These are phyloP conservation scores for Fusarium foetens DNA, from an alignment of 2,329 filamentous ascomycete genomes.

Conservation along the genomic window DNA sequence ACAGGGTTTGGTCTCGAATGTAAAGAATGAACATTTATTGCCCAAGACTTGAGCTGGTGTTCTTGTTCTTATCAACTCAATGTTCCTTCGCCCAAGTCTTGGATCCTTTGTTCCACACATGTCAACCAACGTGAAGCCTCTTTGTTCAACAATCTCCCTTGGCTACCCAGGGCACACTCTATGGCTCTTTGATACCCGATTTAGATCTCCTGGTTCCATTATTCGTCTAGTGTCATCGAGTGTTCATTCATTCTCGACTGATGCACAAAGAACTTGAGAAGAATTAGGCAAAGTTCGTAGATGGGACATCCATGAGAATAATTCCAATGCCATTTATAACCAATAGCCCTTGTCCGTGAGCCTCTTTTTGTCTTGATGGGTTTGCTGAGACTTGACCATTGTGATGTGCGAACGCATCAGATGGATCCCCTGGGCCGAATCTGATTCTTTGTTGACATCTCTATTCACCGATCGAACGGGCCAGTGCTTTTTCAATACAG, in stretches of 20 bases:
- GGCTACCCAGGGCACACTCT: not conserved
- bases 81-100: not conserved
- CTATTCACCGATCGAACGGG: not conserved
- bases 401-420: not conserved
- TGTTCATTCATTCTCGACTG: not conserved
- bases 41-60: not conserved
- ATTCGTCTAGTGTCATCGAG: not conserved
- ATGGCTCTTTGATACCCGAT: constrained; percentile 7
- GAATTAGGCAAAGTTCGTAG: not conserved
- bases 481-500: not conserved
- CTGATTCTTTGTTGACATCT: constrained; percentile 15
- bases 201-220: constrained; percentile 13
- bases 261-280: constrained; percentile 18
- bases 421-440: not conserved
- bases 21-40: not conserved
- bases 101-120: constrained; percentile 14
- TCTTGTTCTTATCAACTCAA: constrained; percentile 17
- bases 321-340: not conserved
- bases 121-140: constrained; percentile 1
- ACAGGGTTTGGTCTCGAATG: not conserved
- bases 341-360: not conserved
- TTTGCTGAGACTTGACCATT: not conserved
- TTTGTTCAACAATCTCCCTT: constrained; percentile 14
- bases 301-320: not conserved
- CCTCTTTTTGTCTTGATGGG: not conserved